Percentiles rank a stretch among this genome's conserved stretches.
Conservation (phyloP, 495 filamentous ascomycete species). For the Neurospora sp. region DNA sequence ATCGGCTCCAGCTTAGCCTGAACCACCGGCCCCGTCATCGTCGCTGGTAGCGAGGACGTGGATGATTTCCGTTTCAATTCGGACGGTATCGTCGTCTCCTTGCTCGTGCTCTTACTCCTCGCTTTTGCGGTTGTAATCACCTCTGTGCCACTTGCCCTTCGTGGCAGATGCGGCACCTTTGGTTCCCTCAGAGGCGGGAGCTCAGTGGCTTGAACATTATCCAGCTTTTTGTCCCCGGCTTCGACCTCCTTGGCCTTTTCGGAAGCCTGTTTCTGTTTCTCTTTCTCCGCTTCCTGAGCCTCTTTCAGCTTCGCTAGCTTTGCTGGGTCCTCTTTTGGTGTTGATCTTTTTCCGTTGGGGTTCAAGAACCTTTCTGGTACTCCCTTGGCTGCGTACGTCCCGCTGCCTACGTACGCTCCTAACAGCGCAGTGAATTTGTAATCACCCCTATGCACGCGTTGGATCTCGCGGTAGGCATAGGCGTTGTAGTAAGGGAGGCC, state of each 20-base stretch:
- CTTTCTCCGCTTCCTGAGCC: slow-evolving; percentile 2
- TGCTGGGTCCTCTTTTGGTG: slow-evolving; percentile 4
- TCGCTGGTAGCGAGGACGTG: neutral
- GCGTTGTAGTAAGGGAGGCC: slow-evolving; percentile 65
- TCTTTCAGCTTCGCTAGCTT: slow-evolving; percentile 3
- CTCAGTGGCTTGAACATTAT: neutral
- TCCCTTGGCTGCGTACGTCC: slow-evolving; percentile 48
- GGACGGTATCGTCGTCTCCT: neutral
- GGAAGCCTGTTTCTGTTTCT: neutral
- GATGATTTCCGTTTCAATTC: neutral
- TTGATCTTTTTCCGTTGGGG: slow-evolving; percentile 20
- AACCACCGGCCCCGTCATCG: neutral
- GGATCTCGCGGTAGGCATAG: slow-evolving; percentile 65
- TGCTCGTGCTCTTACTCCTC: neutral
- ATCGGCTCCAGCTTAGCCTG: neutral
- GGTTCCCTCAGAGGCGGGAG: neutral
- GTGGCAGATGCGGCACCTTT: neutral
- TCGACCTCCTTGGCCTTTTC: neutral
- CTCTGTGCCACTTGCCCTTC: neutral
- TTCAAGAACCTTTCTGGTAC: slow-evolving; percentile 60
- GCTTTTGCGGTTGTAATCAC: neutral
- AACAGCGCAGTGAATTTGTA: slow-evolving; percentile 68
- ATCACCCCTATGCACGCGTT: slow-evolving; percentile 51
- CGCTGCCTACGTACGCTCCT: slow-evolving; percentile 62
- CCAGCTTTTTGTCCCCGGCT: neutral